Conservation (phyloP, 2,329 filamentous ascomycete genomes). For the Purpureocillium lavendulum region DNA sequence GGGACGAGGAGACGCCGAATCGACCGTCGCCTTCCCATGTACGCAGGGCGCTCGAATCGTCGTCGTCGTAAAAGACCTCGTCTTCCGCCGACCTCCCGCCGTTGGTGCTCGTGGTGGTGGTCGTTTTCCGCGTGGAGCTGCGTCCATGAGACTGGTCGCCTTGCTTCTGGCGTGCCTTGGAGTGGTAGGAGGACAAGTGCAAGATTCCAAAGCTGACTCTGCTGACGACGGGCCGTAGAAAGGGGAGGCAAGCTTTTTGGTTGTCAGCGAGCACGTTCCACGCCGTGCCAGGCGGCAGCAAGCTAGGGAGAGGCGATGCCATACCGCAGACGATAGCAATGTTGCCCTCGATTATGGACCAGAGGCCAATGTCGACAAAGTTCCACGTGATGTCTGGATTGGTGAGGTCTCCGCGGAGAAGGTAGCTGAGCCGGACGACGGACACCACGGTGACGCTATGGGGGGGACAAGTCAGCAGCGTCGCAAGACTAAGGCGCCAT, state of each 20-base stretch:
- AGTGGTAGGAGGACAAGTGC: slow-evolving; percentile 3
- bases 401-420: slow-evolving; percentile 8
- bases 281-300: neutral
- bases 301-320: neutral
- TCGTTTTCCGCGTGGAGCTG: slow-evolving; percentile 1
- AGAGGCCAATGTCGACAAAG: slow-evolving; percentile 12
- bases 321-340: slow-evolving; percentile 15
- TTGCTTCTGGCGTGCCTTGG: too few relatives aligned
- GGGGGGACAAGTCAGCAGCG: too few relatives aligned
- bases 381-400: slow-evolving; percentile 17
- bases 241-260: slow-evolving; percentile 8
- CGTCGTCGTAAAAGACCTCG: neutral
- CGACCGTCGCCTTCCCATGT: slow-evolving; percentile 4
- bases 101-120: neutral
- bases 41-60: neutral
- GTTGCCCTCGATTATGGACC: slow-evolving; percentile 15
- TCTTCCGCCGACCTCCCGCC: neutral
- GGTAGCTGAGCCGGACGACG: slow-evolving; percentile 7
- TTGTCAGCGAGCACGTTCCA: neutral
- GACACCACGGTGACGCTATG: slow-evolving; percentile 10
- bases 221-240: slow-evolving; percentile 5
- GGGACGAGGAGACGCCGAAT: slow-evolving; percentile 2
- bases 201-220: slow-evolving; percentile 5
- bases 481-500: too few relatives aligned
- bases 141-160: slow-evolving; percentile 1